phyloP scores from a whole-genome alignment of 805 yeast genomes.

The Ogataea nonfermentans region DNA sequence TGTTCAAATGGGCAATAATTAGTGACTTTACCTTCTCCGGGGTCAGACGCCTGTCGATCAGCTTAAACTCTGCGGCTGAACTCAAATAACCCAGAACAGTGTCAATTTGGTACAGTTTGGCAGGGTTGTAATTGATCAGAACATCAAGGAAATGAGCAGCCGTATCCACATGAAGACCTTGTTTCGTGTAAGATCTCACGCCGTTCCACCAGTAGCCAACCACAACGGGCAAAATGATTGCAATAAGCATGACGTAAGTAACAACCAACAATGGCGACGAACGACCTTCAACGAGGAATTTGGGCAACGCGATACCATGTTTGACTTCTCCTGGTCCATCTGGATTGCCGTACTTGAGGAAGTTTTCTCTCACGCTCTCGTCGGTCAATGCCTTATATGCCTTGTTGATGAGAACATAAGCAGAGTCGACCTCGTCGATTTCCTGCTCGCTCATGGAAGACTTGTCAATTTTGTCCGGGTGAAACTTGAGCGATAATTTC shows the following conservation, averaged over 20 bases:
- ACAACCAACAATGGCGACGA: constrained; percentile 63
- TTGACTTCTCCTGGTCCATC: constrained; percentile 91
- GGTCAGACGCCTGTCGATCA: constrained; percentile 39
- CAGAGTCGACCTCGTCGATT: constrained; percentile 61
- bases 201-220: constrained; percentile 92
- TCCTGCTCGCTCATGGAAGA: constrained; percentile 55
- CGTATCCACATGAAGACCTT: constrained; percentile 80
- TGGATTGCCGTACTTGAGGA: constrained; percentile 89
- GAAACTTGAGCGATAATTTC: constrained; percentile 81
- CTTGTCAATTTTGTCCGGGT: constrained; percentile 86
- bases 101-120: constrained; percentile 57
- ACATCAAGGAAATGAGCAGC: constrained; percentile 74
- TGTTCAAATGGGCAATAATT: constrained; percentile 56
- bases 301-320: constrained; percentile 95
- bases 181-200: constrained; percentile 74
- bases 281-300: constrained; percentile 81
- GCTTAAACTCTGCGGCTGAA: constrained; percentile 62
- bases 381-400: constrained; percentile 96
- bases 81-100: constrained; percentile 60
- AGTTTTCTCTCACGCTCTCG: constrained; percentile 78
- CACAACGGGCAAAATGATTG: constrained; percentile 70
- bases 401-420: constrained; percentile 76
- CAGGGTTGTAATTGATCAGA: constrained; percentile 71
- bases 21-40: constrained; percentile 49
- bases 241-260: constrained; percentile 68